Evolutionary conservation across 23 red algal genomes (phyloP).

Genomic region (Pyropia yezoensis): DNA sequence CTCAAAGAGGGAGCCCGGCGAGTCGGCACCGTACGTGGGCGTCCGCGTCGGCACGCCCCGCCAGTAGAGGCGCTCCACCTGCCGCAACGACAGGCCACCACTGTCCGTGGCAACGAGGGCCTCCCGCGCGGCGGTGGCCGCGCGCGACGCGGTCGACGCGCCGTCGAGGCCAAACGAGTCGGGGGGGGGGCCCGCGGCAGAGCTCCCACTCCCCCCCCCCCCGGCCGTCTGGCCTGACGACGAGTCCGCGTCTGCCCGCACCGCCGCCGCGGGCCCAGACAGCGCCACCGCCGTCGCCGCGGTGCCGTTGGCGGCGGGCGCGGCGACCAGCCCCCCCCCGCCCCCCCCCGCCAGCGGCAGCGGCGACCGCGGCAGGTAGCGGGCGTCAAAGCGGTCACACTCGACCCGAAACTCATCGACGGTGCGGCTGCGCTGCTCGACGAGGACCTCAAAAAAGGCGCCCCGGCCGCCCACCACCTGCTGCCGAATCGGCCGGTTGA

Average conservation of each 20-base stretch:
- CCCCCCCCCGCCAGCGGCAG: too few species aligned
- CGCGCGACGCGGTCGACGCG: neutral
- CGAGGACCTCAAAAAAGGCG: neutral
- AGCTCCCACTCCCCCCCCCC: too few species aligned
- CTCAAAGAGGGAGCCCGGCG: neutral
- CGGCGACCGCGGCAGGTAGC: neutral
- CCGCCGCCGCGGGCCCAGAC: neutral
- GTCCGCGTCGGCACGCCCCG: neutral
- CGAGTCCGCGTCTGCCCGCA: neutral
- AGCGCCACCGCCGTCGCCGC: neutral
- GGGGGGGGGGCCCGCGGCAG: too few species aligned
- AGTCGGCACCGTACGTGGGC: slow-evolving; percentile 1
- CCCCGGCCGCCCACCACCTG: neutral
- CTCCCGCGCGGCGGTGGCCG: neutral
- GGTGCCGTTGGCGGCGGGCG: too few species aligned
- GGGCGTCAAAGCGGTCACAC: neutral
- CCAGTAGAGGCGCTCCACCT: neutral
- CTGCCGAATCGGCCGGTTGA: neutral
- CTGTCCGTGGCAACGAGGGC: too few species aligned
- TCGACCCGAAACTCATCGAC: neutral
- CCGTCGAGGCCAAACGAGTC: too few species aligned
- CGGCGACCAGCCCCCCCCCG: too few species aligned
- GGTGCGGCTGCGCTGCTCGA: neutral
- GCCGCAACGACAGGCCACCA: neutral
- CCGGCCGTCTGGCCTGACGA: neutral